A percentile compares a stretch with the other conserved stretches of the same genome.
Evolutionary conservation across 306 rosid species (phyloP).

Genomic region (Castanopsis chinensis): DNA sequence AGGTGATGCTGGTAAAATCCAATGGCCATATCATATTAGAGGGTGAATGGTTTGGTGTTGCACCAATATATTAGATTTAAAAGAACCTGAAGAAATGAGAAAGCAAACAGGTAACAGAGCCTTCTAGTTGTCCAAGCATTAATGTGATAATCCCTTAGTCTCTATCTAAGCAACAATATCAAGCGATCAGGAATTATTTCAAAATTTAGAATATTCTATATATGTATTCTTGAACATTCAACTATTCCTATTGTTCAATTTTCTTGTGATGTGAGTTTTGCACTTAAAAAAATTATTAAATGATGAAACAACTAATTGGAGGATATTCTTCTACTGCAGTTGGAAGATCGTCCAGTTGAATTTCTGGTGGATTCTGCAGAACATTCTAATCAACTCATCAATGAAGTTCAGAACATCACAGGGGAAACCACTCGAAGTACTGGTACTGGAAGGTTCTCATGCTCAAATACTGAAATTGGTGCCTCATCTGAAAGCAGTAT

Average conservation of each 20-base stretch:
- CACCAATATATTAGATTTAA: too few species aligned
- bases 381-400: conserved; percentile 23
- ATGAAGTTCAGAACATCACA: conserved; percentile 39
- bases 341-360: conserved; percentile 62
- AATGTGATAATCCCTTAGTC: too few species aligned
- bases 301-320: not conserved
- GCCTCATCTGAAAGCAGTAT: conserved; percentile 30
- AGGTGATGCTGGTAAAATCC: too few species aligned
- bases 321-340: conserved; percentile 46
- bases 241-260: not conserved
- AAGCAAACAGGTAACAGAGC: too few species aligned
- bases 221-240: too few species aligned
- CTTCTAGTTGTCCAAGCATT: too few species aligned
- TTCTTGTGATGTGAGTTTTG: not conserved
- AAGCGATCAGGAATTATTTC: too few species aligned
- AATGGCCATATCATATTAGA: too few species aligned
- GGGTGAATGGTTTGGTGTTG: too few species aligned
- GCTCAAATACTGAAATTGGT: conserved; percentile 41
- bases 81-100: too few species aligned
- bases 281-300: not conserved
- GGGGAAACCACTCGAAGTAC: conserved; percentile 38
- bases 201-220: too few species aligned
- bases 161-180: too few species aligned
- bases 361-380: conserved; percentile 38
- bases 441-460: conserved; percentile 39